A percentile compares a stretch with the other conserved stretches of the same genome.
These are phyloP conservation scores for Zelonia costaricensis DNA, from an alignment of 208 protist species.

Conservation along the genomic window DNA sequence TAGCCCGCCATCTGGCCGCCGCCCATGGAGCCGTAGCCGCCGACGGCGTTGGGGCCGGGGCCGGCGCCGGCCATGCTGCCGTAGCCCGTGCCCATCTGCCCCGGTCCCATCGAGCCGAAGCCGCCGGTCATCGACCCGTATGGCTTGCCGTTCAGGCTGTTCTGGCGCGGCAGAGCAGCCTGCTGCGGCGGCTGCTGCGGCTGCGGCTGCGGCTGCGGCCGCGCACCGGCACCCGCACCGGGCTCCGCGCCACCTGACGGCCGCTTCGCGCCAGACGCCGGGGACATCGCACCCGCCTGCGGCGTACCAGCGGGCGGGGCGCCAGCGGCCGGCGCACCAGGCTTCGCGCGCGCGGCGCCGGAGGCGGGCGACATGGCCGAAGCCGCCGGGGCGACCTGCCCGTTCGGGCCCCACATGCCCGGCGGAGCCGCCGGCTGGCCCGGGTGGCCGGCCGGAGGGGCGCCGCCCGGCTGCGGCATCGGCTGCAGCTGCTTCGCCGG, in stretches of 20 bases:
- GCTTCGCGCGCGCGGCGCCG: not conserved
- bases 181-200: not conserved
- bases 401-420: conserved; percentile 28
- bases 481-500: not conserved
- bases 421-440: conserved; percentile 1
- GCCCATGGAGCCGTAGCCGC: conserved; percentile 19
- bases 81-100: conserved; percentile 7
- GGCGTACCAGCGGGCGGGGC: not conserved
- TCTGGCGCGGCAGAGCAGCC: conserved; percentile 28
- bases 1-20: conserved; percentile 10
- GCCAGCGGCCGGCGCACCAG: not conserved
- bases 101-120: conserved; percentile 12
- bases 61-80: conserved; percentile 2
- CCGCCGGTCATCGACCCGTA: conserved; percentile 10
- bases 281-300: not conserved
- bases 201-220: too few species aligned
- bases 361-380: conserved; percentile 1
- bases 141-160: conserved; percentile 14
- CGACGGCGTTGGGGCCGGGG: not conserved
- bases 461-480: not conserved
- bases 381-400: conserved; percentile 6
- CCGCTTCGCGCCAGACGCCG: not conserved
- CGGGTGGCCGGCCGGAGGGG: not conserved
- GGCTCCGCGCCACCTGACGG: too few species aligned
- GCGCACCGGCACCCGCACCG: too few species aligned